Evolutionary conservation across 306 rosid genomes (phyloP).

Genomic region (Astragalus membranaceus): DNA sequence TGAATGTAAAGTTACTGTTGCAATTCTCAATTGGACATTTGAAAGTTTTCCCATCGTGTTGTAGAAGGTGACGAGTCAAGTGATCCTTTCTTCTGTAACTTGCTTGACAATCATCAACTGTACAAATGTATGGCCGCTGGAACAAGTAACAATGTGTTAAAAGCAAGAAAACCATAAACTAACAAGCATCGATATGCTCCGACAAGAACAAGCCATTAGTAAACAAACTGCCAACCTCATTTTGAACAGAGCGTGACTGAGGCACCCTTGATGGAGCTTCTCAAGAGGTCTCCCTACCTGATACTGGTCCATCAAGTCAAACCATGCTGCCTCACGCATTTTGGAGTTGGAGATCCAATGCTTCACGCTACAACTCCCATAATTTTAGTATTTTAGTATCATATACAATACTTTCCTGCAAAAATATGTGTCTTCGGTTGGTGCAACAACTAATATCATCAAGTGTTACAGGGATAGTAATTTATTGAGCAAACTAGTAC

Average conservation of each 20-base stretch:
- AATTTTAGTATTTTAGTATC: conserved; percentile 21
- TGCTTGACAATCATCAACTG: conserved; percentile 50
- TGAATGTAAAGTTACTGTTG: conserved; percentile 37
- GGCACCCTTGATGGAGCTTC: conserved; percentile 93
- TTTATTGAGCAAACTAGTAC: not conserved
- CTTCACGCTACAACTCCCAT: conserved; percentile 53
- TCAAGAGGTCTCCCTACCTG: conserved; percentile 98
- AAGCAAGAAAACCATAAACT: not conserved
- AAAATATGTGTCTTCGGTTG: conserved; percentile 30
- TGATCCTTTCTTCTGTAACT: conserved; percentile 89
- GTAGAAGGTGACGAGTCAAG: conserved; percentile 66
- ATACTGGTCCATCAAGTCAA: conserved; percentile 78
- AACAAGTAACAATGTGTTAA: not conserved
- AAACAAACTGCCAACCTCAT: conserved; percentile 52
- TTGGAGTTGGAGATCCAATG: conserved; percentile 98
- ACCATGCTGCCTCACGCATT: conserved; percentile 61
- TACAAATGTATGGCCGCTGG: conserved; percentile 64
- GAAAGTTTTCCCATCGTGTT: conserved; percentile 54
- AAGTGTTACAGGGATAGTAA: not conserved
- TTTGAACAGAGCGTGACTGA: conserved; percentile 48
- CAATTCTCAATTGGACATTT: conserved; percentile 65
- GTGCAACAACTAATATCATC: not conserved
- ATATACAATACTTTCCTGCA: conserved; percentile 51
- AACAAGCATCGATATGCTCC: not conserved
- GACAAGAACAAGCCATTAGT: not conserved